Conservation (phyloP, 2,329 filamentous ascomycete genomes). For the Fusarium chuoi region DNA sequence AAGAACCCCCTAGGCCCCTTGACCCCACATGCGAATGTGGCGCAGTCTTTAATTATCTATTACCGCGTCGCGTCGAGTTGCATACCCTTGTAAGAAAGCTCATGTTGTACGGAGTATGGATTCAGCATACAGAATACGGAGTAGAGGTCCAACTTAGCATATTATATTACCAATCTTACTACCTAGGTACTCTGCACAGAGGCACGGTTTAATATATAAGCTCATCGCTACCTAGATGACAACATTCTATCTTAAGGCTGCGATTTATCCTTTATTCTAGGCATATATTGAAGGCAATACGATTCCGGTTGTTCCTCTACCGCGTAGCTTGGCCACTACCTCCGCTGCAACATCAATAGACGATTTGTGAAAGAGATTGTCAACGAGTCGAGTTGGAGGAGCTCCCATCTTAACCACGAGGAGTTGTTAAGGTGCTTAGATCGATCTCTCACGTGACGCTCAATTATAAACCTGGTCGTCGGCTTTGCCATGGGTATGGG, state of each 20-base stretch:
- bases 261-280: background rate
- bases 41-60: constrained; percentile 18
- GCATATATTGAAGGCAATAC: background rate
- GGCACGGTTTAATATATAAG: background rate
- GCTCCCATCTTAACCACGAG: background rate
- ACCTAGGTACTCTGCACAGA: background rate
- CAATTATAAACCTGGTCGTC: constrained; percentile 7
- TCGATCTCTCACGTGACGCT: constrained; percentile 32
- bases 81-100: constrained; percentile 1
- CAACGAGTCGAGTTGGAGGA: background rate
- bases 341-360: background rate
- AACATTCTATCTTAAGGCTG: background rate
- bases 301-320: background rate
- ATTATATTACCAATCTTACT: background rate
- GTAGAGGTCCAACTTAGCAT: background rate
- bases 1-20: constrained; percentile 24
- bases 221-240: background rate
- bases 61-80: constrained; percentile 3
- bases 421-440: background rate
- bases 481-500: constrained; percentile 35
- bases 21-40: constrained; percentile 34
- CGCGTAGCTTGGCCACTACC: background rate
- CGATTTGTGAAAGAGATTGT: background rate
- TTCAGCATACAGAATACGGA: background rate
- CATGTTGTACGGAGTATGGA: background rate